phyloP scores from a whole-genome alignment of 129 eudicot species.

The Saposhnikovia divaricata region DNA sequence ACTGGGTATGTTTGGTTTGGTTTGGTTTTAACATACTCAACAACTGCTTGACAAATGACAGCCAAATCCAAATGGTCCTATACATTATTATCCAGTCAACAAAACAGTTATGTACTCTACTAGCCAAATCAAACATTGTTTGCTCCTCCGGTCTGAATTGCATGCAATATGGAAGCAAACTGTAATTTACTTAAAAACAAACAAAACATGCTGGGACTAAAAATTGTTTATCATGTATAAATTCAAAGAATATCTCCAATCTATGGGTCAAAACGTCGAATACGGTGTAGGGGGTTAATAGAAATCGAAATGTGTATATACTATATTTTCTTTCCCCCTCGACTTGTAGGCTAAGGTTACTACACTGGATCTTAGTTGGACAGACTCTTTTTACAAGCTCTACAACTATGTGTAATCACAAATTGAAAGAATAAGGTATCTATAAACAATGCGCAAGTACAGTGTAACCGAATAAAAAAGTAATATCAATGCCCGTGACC shows the following conservation, averaged over 20 bases:
- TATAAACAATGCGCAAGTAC: background rate
- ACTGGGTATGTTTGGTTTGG: no score
- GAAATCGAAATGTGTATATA: background rate
- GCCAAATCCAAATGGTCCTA: background rate
- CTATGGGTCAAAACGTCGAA: background rate
- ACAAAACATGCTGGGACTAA: background rate
- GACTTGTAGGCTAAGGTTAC: background rate
- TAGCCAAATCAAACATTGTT: background rate
- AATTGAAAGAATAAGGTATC: background rate
- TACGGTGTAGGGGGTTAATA: background rate
- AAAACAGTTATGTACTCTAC: no score
- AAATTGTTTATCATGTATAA: background rate
- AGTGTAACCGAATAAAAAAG: background rate
- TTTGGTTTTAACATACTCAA: no score
- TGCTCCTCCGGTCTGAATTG: background rate
- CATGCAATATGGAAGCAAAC: background rate
- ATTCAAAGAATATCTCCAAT: background rate
- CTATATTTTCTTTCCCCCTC: background rate
- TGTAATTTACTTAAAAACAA: background rate
- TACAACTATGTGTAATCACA: background rate
- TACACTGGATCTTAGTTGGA: background rate
- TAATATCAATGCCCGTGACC: background rate
- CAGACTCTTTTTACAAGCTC: background rate
- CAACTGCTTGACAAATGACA: background rate
- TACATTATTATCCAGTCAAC: background rate